Evolutionary conservation across 1,284 basidiomycete genomes (phyloP).

Genomic region (Athelia psychrophila): DNA sequence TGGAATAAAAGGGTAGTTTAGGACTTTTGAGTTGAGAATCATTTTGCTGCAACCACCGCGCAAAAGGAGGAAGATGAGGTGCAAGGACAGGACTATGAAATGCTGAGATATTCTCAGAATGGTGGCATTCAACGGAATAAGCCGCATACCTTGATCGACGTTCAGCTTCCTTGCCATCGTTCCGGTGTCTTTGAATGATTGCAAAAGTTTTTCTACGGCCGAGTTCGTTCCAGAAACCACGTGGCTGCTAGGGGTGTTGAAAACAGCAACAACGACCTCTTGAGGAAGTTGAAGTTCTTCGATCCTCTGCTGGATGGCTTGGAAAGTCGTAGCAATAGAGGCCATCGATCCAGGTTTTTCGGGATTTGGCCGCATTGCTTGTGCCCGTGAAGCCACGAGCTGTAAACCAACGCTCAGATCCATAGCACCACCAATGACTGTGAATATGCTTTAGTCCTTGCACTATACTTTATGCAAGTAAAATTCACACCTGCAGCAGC

Average conservation of each 20-base stretch:
- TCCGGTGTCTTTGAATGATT: conserved; percentile 24
- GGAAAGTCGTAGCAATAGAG: conserved; percentile 23
- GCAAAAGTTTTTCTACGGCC: conserved; percentile 23
- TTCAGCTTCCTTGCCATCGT: conserved; percentile 25
- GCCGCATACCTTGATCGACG: conserved; percentile 24
- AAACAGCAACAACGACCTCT: conserved; percentile 27
- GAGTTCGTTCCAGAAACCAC: conserved; percentile 31
- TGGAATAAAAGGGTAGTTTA: conserved; percentile 27
- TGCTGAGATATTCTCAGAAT: conserved; percentile 14
- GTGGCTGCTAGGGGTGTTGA: conserved; percentile 24
- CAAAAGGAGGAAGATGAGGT: conserved; percentile 21
- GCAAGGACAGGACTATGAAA: conserved; percentile 33
- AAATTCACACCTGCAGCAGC: conserved; percentile 28
- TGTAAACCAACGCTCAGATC: conserved; percentile 25
- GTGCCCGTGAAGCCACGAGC: conserved; percentile 29
- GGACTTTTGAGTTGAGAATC: conserved; percentile 14
- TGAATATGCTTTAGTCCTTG: conserved; percentile 8
- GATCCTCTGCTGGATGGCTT: conserved; percentile 18
- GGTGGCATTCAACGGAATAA: not conserved
- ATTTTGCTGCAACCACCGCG: conserved; percentile 23
- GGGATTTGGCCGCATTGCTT: conserved; percentile 25
- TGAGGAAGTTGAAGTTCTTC: conserved; percentile 18
- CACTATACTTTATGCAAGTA: not conserved
- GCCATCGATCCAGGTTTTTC: conserved; percentile 27
- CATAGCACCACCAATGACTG: conserved; percentile 20